Evolutionary conservation across 495 filamentous ascomycete genomes (phyloP), one percentile per base, ranked within the genome.

Genomic region (Daldinia caldariorum): DNA sequence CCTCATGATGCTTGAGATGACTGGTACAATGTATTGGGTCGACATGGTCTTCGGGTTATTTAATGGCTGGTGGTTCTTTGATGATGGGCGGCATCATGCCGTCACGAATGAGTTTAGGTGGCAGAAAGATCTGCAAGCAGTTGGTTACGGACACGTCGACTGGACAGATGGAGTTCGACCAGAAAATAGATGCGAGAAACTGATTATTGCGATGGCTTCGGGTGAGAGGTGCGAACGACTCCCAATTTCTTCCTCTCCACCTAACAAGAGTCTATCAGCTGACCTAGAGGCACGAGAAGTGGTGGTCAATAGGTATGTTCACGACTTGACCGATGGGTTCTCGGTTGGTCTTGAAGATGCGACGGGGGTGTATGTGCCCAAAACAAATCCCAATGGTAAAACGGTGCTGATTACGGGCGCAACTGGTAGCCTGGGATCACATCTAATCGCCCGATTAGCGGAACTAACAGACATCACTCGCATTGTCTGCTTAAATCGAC

Each of bases 1-100:
- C 50, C 50, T 87, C 1, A 72, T 76, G 29, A 66, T 87, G 39
- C 26, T 84, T 3, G 86, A 88, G 71, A 71, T 87, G 58, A 87
- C 83, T 0, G 55, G 72, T 12, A 73, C 64, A 43, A 51, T 81
- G 0, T 77, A 77, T 61, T 84, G 80, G 71, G 74, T 83, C 12
- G 84, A 88, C 57, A 57, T 88, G 29, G 76, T 83, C 10, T 86
- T 83, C 58, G 84, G 84, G 3, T 68, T 84, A 6, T 77, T 87
- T 0, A 80, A 84, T 18, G 84, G 85, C 6, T 88, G 86, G 86
- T 87, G 85, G 85, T 72, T 82, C 13, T 83, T 83, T 14, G 78
- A 82, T 10, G 83, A 87, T 56, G 82, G 83, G 1, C 79, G 83
- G 0, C 68, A 56, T 1, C 80, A 87, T 66, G 82, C 83, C 1